Evolutionary conservation across 495 filamentous ascomycete genomes (phyloP).

Genomic region (Lasiosphaeriaceae sp.): DNA sequence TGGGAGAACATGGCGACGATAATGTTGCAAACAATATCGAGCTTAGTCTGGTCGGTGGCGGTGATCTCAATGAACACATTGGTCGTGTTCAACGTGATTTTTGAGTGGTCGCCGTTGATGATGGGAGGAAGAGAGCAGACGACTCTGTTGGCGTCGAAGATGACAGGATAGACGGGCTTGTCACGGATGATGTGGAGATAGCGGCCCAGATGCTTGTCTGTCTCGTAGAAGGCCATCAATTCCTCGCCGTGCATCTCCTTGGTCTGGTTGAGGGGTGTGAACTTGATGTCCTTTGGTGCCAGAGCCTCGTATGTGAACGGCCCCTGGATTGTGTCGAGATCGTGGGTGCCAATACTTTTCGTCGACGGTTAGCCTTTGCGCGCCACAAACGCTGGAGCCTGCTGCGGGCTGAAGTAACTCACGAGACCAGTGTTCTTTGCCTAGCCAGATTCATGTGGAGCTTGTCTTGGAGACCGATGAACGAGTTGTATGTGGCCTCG

Average conservation of each 20-base stretch:
- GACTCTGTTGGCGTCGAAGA: constrained; percentile 80
- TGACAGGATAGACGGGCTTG: constrained; percentile 92
- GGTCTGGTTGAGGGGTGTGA: constrained; percentile 85
- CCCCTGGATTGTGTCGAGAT: constrained; percentile 87
- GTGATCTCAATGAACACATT: constrained; percentile 98
- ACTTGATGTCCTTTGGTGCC: constrained; percentile 86
- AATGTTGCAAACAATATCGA: constrained; percentile 91
- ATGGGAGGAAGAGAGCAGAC: constrained; percentile 95
- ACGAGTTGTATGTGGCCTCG: constrained; percentile 85
- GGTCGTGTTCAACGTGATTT: constrained; percentile 82
- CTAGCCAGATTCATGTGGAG: constrained; percentile 94
- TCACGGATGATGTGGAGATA: constrained; percentile 92
- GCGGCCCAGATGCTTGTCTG: constrained; percentile 74
- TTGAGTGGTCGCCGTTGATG: constrained; percentile 95
- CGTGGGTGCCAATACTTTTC: constrained; percentile 80
- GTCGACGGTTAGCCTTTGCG: constrained; percentile 1
- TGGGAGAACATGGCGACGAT: constrained; percentile 96
- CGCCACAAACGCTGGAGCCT: neutral
- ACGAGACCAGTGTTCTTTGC: constrained; percentile 82
- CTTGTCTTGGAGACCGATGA: constrained; percentile 97
- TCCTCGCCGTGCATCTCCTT: constrained; percentile 82
- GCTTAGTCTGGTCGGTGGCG: constrained; percentile 93
- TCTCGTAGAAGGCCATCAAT: constrained; percentile 94
- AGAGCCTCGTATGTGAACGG: constrained; percentile 97
- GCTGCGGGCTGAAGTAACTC: constrained; percentile 5